phyloP scores from a whole-genome alignment of 192 early-diverging fungal species.

The Backusella psychrophila region DNA sequence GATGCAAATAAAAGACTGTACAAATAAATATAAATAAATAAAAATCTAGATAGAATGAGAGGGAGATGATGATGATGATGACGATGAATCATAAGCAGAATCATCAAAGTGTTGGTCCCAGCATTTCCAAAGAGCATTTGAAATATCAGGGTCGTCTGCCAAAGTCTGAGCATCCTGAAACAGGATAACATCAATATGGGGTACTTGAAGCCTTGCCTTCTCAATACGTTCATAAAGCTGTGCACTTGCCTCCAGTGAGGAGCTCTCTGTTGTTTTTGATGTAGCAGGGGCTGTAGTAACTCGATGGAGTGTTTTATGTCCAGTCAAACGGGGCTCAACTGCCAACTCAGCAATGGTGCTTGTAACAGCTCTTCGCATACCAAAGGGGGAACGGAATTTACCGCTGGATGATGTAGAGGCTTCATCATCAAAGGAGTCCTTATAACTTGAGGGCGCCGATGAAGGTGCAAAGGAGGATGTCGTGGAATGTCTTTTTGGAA shows the following conservation, averaged over 20 bases:
- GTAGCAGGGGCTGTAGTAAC: neutral
- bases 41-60: neutral
- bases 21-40: neutral
- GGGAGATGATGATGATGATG: neutral
- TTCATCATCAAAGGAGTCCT: neutral
- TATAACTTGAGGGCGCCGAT: neutral
- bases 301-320: neutral
- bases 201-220: neutral
- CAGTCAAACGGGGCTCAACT: neutral
- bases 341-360: neutral
- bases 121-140: neutral
- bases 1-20: neutral
- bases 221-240: neutral
- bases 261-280: neutral
- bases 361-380: neutral
- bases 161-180: slow-evolving; percentile 5
- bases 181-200: neutral
- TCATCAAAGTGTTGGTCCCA: neutral
- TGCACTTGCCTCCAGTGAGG: neutral
- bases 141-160: slow-evolving; percentile 1
- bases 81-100: neutral
- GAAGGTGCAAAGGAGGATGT: neutral
- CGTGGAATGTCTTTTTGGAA: neutral
- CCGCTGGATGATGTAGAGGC: neutral
- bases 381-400: neutral